Conservation (phyloP, 2,329 filamentous ascomycete species). For the Neopestalotiopsis sp. region DNA sequence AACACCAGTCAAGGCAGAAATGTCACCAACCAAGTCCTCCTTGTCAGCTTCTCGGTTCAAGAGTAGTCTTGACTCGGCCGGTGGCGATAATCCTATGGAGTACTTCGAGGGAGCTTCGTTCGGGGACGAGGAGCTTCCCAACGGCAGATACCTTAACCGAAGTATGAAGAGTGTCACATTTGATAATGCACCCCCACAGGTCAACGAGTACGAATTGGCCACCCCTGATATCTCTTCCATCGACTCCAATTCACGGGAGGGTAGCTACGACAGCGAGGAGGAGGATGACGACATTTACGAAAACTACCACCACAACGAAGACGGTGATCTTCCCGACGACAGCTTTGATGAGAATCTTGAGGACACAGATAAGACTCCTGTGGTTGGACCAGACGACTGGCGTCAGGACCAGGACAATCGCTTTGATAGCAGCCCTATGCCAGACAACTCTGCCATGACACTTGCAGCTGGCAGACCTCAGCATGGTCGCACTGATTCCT, state of each 20-base stretch:
- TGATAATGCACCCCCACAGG: slow-evolving; percentile 87
- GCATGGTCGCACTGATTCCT: slow-evolving; percentile 71
- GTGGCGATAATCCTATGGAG: slow-evolving; percentile 71
- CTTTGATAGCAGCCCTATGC: slow-evolving; percentile 74
- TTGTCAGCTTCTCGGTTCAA: slow-evolving; percentile 72
- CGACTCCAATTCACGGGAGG: slow-evolving; percentile 87
- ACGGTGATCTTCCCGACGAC: slow-evolving; percentile 72
- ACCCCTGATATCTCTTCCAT: slow-evolving; percentile 95
- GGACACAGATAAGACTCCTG: slow-evolving; percentile 95
- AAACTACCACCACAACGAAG: slow-evolving; percentile 54
- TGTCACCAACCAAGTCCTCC: slow-evolving; percentile 88
- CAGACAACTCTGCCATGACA: slow-evolving; percentile 52
- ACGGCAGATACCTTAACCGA: slow-evolving; percentile 73
- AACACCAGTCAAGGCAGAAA: slow-evolving; percentile 71
- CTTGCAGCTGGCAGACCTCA: slow-evolving; percentile 56
- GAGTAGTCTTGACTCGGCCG: slow-evolving; percentile 72
- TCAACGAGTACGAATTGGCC: slow-evolving; percentile 98
- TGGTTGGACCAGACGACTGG: slow-evolving; percentile 98
- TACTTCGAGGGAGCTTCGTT: slow-evolving; percentile 64
- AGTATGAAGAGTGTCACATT: slow-evolving; percentile 98
- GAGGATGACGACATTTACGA: slow-evolving; percentile 67
- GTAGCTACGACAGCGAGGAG: slow-evolving; percentile 87
- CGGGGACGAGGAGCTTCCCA: slow-evolving; percentile 63
- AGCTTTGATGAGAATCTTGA: slow-evolving; percentile 96
- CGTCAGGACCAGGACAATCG: slow-evolving; percentile 76